Conservation (phyloP, 148 eudicot genomes). For the Camellia sinensis region DNA sequence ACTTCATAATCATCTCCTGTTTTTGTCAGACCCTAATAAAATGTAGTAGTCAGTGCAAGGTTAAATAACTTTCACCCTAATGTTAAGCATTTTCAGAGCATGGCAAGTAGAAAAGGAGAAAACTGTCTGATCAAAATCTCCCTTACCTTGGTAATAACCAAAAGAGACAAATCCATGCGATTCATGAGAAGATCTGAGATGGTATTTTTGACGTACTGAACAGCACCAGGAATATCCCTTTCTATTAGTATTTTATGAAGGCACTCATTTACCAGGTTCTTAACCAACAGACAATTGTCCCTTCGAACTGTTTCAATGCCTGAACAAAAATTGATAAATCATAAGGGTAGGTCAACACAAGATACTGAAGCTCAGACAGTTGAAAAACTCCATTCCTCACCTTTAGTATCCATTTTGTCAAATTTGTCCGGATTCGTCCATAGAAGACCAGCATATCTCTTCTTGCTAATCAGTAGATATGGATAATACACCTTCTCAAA, state of each 20-base stretch:
- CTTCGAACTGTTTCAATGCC: slow-evolving; percentile 97
- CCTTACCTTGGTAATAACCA: slow-evolving; percentile 92
- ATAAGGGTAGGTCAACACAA: slow-evolving; percentile 15
- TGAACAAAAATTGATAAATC: slow-evolving; percentile 29
- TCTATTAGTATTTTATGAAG: slow-evolving; percentile 91
- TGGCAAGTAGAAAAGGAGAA: slow-evolving; percentile 2
- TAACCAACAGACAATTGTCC: slow-evolving; percentile 92
- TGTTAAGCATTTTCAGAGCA: not conserved
- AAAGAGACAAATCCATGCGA: slow-evolving; percentile 90
- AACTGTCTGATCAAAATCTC: not conserved
- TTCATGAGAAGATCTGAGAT: slow-evolving; percentile 96
- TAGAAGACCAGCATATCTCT: slow-evolving; percentile 93
- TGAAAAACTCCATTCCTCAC: slow-evolving; percentile 30
- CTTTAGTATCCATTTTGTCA: slow-evolving; percentile 99
- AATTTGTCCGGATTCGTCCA: slow-evolving; percentile 86
- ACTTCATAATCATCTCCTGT: slow-evolving; percentile 94
- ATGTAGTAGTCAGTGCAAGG: not conserved
- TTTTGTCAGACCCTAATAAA: slow-evolving; percentile 84
- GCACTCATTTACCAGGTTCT: slow-evolving; percentile 90
- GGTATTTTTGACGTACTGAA: slow-evolving; percentile 85
- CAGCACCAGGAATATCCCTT: slow-evolving; percentile 88
- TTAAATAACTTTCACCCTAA: not conserved
- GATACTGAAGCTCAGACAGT: slow-evolving; percentile 6
- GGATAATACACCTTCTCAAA: slow-evolving; percentile 98
- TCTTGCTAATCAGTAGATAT: slow-evolving; percentile 90